Evolutionary conservation across 768 basidiomycete genomes (phyloP).

Genomic region (Auriscalpium orientale): DNA sequence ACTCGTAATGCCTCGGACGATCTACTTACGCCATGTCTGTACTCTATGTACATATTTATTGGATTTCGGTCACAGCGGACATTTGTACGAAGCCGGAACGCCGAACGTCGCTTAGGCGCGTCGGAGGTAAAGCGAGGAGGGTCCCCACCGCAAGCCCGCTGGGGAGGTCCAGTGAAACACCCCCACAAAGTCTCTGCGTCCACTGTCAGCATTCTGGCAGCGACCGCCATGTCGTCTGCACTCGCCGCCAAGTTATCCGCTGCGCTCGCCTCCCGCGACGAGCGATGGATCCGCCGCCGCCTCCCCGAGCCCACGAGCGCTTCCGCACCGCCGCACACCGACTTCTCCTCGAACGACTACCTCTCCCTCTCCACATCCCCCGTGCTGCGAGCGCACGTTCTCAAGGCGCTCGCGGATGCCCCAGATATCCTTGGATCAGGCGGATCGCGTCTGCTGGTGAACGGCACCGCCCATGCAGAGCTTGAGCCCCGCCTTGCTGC

Average conservation of each 20-base stretch:
- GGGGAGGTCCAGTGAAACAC: too few species aligned
- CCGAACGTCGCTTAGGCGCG: too few species aligned
- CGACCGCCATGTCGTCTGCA: conserved; percentile 17
- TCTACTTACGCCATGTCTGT: too few species aligned
- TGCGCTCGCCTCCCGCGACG: conserved; percentile 57
- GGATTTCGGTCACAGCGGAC: too few species aligned
- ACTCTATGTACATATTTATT: too few species aligned
- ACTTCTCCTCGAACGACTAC: conserved; percentile 92
- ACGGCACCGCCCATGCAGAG: conserved; percentile 57
- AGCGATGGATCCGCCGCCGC: conserved; percentile 59
- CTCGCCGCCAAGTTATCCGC: conserved; percentile 35
- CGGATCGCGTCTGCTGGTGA: conserved; percentile 81
- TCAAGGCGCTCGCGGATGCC: conserved; percentile 39
- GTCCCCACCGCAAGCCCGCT: too few species aligned
- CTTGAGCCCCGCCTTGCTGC: conserved; percentile 62
- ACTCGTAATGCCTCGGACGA: too few species aligned
- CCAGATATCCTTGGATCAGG: conserved; percentile 77
- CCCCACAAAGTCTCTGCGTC: neutral
- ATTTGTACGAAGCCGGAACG: too few species aligned
- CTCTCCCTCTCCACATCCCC: conserved; percentile 68
- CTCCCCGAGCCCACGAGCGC: conserved; percentile 43
- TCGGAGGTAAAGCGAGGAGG: too few species aligned
- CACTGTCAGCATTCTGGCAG: neutral
- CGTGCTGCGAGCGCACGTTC: conserved; percentile 48
- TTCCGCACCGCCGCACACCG: conserved; percentile 31